phyloP scores from a whole-genome alignment of 257 asterid genomes.

The Eucommia ulmoides region DNA sequence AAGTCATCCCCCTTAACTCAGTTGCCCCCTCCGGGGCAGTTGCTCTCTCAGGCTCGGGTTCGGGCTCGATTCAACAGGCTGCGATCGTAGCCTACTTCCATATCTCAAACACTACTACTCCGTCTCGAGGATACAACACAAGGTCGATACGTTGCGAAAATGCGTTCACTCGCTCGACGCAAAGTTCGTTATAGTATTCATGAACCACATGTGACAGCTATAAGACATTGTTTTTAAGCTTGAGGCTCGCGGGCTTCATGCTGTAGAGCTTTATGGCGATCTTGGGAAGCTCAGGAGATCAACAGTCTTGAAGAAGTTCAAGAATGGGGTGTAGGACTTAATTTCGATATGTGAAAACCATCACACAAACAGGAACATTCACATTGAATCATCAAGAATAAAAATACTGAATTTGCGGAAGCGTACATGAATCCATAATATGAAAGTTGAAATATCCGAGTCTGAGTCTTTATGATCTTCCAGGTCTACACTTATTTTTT shows the following conservation, averaged over 20 bases:
- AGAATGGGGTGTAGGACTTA: constrained; percentile 65
- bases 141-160: constrained; percentile 73
- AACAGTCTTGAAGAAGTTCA: constrained; percentile 63
- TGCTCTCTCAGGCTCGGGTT: constrained; percentile 22
- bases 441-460: too few relatives aligned
- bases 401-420: too few relatives aligned
- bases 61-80: constrained; percentile 28
- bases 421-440: too few relatives aligned
- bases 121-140: constrained; percentile 74
- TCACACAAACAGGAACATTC: too few relatives aligned
- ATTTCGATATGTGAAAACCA: too few relatives aligned
- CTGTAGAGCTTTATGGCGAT: constrained; percentile 90
- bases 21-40: constrained; percentile 28
- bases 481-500: too few relatives aligned
- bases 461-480: too few relatives aligned
- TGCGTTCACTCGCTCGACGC: constrained; percentile 84
- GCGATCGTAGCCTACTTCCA: constrained; percentile 74
- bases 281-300: constrained; percentile 70
- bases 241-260: constrained; percentile 88
- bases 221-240: constrained; percentile 78
- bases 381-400: too few relatives aligned
- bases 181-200: constrained; percentile 71
- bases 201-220: constrained; percentile 81
- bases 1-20: constrained; percentile 47
- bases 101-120: constrained; percentile 63